Base-by-base conservation (phyloP, 2,329 filamentous ascomycete species). In the Colletotrichum theobromicola region DNA sequence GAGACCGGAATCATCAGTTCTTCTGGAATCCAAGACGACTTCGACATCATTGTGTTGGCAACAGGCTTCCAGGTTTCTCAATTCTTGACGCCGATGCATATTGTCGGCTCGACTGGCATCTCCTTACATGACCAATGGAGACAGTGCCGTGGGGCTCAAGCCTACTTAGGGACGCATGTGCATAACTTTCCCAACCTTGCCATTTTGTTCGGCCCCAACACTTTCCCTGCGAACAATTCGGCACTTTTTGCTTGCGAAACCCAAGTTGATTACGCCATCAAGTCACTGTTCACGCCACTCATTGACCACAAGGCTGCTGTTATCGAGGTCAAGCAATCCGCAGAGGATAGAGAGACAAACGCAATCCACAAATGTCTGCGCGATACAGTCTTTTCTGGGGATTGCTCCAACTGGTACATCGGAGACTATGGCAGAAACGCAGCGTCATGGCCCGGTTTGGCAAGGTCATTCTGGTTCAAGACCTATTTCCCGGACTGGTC, bases 351-450 rank as follows among this genome's bases (percentile, higher is more conserved):
- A 5, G 81, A 77, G 37, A 79, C 80, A 3, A 80, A 81, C 12
- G 65, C 70, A 4, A 77, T 87, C 1, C 80, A 87, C 21, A 37
- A 66, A 15, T 71, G 80, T 18, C 77, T 86, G 0, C 60, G 75
- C 12, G 78, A 81, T 46, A 82, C 80, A 0, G 84, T 86, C 4
- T 86, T 84, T 64, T 73, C 79, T 15, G 82, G 78, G 1, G 83
- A 79, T 32, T 86, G 84, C 67, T 83, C 80, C 21, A 86, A 86
- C 74, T 86, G 83, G 85, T 86, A 86, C 72, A 85, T 86, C 55
- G 80, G 81, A 72, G 76, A 80, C 7, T 77, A 78, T 26, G 84
- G 85, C 1, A 79, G 83, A 5, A 86, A 86, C 65, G 42, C 82
- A 1, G 84, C 84, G 1, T 82, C 81, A 5, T 85, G 82, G 82